Conservation (phyloP, 441 rosid species). For the Croton setiger region DNA sequence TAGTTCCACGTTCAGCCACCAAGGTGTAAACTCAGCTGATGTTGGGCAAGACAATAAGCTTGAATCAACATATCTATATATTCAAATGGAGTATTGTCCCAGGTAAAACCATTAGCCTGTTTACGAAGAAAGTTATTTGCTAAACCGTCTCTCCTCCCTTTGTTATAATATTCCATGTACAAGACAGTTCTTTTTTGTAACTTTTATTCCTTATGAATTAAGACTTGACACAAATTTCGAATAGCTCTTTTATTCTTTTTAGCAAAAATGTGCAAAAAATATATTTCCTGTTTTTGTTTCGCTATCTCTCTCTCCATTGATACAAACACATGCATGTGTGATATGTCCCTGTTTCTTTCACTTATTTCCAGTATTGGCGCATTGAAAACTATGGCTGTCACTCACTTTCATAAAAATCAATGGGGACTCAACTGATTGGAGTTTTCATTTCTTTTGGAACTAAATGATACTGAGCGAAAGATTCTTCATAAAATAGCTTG, state of each 20-base stretch:
- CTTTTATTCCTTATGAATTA: not conserved
- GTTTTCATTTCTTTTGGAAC: too few species aligned
- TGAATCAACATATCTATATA: constrained; percentile 84
- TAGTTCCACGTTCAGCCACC: constrained; percentile 59
- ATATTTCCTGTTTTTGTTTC: not conserved
- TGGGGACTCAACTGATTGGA: too few species aligned
- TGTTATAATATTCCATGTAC: not conserved
- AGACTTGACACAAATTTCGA: not conserved
- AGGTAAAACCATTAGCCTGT: constrained; percentile 47
- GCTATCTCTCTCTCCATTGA: too few species aligned
- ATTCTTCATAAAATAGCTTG: too few species aligned
- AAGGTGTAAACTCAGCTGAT: constrained; percentile 56
- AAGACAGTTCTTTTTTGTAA: too few species aligned
- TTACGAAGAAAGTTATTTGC: not conserved
- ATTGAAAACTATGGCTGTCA: too few species aligned
- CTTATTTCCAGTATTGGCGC: not conserved
- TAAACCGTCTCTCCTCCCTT: not conserved
- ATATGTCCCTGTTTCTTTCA: not conserved
- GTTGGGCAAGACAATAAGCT: constrained; percentile 63
- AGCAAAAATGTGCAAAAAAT: not conserved
- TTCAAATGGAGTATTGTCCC: constrained; percentile 98
- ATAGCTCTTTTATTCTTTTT: not conserved
- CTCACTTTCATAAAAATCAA: too few species aligned
- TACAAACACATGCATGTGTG: too few species aligned
- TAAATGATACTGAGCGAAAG: too few species aligned